Evolutionary conservation across 176 grass and related monocot species (phyloP), one percentile per base, ranked within the genome.

Genomic region (Coix lacrymajobi): DNA sequence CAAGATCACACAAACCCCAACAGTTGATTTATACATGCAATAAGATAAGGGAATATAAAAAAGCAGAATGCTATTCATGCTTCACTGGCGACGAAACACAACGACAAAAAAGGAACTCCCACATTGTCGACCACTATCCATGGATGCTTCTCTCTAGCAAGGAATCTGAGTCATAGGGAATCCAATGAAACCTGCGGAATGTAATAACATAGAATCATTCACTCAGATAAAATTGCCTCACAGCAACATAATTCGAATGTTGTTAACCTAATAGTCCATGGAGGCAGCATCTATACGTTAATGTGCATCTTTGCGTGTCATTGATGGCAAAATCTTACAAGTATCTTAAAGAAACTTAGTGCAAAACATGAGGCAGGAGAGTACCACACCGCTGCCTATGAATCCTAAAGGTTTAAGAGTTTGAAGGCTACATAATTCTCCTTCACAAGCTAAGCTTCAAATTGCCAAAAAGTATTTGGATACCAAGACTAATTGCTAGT

Each of bases 131-230:
- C 73, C 19, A 62, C 62, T 57, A 39, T 60, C 79, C 66, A 82
- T 86, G 79, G 83, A 68, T 60, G 73, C 28, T 86, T 90, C 79
- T 68, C 79, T 66, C 29, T 9, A 33, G 73, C 73, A 67, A 40
- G 73, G 84, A 82, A 90, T 90, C 88, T 84, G 11, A 81, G n/a
- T 61, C 30, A 19, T 44, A 66, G 65, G 78, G 72, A 86, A 86
- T 89, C 83, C 88, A 57, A 89, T 24, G 73, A 37, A 69, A 20
- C 84, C 84, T 86, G 88, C 38, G 31, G 58, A 82, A 44, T 3
- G 44, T 2, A n/a, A 82, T 72, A 66, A 16, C 39, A 44, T 22
- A 41, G 4, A 20, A 22, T 44, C 5, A 16, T 31, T 62, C 40
- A 31, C 17, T 41, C 8, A 11, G 36, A 7, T 19, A 41, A 28